These are phyloP conservation scores for Penicillium nucicola DNA, from an alignment of 495 filamentous ascomycete species.

Conservation along the genomic window DNA sequence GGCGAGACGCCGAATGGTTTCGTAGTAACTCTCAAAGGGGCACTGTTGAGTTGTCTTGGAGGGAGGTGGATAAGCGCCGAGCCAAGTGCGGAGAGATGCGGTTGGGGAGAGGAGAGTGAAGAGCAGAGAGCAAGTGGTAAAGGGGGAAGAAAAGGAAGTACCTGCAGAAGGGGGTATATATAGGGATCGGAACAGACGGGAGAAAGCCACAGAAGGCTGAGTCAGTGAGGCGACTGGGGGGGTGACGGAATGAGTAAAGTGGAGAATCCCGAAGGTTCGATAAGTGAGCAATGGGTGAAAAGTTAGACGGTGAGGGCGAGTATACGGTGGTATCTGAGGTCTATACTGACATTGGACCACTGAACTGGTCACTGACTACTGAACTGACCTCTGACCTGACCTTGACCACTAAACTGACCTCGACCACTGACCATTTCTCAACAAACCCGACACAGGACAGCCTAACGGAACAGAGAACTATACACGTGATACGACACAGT, in stretches of 20 bases:
- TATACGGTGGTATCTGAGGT: too few species aligned
- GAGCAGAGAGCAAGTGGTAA: conserved; percentile 30
- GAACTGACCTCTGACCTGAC: too few species aligned
- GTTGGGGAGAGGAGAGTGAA: conserved; percentile 24
- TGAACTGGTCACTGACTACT: too few species aligned
- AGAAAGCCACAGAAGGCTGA: conserved; percentile 23
- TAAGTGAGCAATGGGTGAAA: neutral
- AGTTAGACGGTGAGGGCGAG: too few species aligned
- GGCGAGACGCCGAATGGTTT: neutral
- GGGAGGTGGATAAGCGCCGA: conserved; percentile 16
- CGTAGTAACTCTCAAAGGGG: neutral
- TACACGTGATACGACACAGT: neutral
- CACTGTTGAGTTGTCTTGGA: too few species aligned
- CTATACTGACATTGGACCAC: too few species aligned
- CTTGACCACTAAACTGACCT: too few species aligned
- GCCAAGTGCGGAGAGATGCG: conserved; percentile 9
- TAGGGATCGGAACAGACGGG: conserved; percentile 26
- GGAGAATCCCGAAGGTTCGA: conserved; percentile 21
- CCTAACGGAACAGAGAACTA: too few species aligned
- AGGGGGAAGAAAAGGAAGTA: conserved; percentile 11
- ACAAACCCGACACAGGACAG: too few species aligned
- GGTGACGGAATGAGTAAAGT: conserved; percentile 27
- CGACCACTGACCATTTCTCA: too few species aligned
- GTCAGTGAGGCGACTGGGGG: conserved; percentile 20
- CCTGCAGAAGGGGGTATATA: neutral